Evolutionary conservation across 1,139 yeast genomes (phyloP).

Genomic region (Wickerhamomyces sp.): DNA sequence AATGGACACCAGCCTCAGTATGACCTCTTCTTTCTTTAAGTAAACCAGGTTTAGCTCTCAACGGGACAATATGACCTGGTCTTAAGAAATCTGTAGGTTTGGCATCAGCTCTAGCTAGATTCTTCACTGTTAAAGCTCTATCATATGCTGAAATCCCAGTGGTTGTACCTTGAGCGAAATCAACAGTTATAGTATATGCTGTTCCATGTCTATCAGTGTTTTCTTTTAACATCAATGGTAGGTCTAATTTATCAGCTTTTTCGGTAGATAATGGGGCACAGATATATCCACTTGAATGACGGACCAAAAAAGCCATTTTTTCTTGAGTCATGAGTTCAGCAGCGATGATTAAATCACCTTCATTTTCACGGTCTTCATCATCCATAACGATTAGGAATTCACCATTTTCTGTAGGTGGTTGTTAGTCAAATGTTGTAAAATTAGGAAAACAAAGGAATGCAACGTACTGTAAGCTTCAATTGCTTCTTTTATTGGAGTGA

Average conservation of each 20-base stretch:
- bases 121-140: constrained; percentile 76
- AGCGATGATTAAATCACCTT: constrained; percentile 93
- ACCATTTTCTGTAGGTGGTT: constrained; percentile 52
- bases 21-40: constrained; percentile 87
- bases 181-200: constrained; percentile 93
- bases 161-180: constrained; percentile 81
- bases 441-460: not conserved
- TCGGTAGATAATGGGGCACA: constrained; percentile 83
- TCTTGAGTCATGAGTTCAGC: constrained; percentile 76
- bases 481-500: constrained; percentile 66
- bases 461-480: constrained; percentile 59
- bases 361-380: constrained; percentile 93
- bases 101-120: constrained; percentile 58
- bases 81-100: constrained; percentile 65
- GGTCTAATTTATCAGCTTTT: constrained; percentile 72
- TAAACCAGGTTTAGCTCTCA: constrained; percentile 87
- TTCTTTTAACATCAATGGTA: constrained; percentile 62
- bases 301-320: constrained; percentile 92
- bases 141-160: constrained; percentile 97
- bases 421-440: not conserved
- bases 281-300: constrained; percentile 86
- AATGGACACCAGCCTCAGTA: constrained; percentile 94
- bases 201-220: constrained; percentile 85
- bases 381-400: constrained; percentile 93
- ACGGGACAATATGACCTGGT: constrained; percentile 93